phyloP scores from a whole-genome alignment of 768 basidiomycete species.

The Lyophyllum decastes region DNA sequence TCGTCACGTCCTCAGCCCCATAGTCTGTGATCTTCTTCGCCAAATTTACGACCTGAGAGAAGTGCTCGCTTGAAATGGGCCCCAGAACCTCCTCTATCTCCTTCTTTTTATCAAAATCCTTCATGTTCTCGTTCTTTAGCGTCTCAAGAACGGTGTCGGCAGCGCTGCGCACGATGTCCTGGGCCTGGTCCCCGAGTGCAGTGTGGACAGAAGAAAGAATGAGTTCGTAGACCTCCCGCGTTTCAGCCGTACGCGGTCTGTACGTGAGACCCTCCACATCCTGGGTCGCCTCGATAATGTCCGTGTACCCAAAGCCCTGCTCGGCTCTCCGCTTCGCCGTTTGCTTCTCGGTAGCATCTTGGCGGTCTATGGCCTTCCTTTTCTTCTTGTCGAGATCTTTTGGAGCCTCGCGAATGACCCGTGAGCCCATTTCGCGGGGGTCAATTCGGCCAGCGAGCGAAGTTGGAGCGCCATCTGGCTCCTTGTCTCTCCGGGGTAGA shows the following conservation, averaged over 20 bases:
- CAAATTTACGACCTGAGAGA: constrained; percentile 80
- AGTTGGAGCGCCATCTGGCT: constrained; percentile 95
- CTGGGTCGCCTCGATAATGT: constrained; percentile 93
- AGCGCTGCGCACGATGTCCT: constrained; percentile 93
- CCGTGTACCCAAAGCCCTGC: constrained; percentile 76
- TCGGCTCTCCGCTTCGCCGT: constrained; percentile 60
- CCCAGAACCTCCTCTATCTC: constrained; percentile 83
- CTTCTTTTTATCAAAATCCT: constrained; percentile 97
- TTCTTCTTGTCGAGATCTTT: constrained; percentile 94
- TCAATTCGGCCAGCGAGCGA: constrained; percentile 90
- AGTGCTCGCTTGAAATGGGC: constrained; percentile 65
- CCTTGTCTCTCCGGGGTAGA: constrained; percentile 86
- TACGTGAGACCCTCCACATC: constrained; percentile 93
- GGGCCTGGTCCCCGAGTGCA: constrained; percentile 90
- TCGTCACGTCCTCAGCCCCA: constrained; percentile 79
- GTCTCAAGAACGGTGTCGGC: constrained; percentile 90
- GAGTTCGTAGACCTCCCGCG: constrained; percentile 91
- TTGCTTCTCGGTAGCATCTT: constrained; percentile 60
- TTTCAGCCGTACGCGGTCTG: constrained; percentile 91
- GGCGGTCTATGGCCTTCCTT: constrained; percentile 71
- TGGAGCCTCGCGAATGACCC: constrained; percentile 78
- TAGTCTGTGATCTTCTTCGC: constrained; percentile 98
- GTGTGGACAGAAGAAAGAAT: constrained; percentile 83
- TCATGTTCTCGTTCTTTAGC: constrained; percentile 84
- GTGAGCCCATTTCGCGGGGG: constrained; percentile 90